Evolutionary conservation across 768 basidiomycete species (phyloP).

Genomic region (Russula sp.): DNA sequence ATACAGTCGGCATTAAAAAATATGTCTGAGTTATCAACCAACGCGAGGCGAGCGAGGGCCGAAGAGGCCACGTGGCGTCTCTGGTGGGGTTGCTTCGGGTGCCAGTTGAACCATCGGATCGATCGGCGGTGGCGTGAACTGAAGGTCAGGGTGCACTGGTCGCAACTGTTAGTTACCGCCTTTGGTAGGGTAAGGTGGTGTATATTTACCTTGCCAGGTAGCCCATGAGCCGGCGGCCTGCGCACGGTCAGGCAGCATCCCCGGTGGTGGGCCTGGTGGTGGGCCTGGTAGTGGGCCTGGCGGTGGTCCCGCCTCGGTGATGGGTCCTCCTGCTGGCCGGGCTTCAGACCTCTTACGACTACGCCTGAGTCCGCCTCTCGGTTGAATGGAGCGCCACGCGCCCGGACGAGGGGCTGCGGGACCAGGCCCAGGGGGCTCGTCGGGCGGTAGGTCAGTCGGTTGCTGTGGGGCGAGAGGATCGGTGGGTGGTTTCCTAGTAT

Average conservation of each 20-base stretch:
- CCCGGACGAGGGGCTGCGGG: conserved; percentile 25
- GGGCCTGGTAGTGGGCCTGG: conserved; percentile 1
- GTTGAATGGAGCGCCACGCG: conserved; percentile 25
- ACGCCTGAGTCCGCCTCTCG: conserved; percentile 20
- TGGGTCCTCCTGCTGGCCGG: conserved; percentile 16
- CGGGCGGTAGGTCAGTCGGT: conserved; percentile 23
- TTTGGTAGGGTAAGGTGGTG: background rate
- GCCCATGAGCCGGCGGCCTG: conserved; percentile 34
- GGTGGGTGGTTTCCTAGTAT: conserved; percentile 35
- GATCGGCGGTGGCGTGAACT: conserved; percentile 55
- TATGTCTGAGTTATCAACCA: background rate
- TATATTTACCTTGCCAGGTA: conserved; percentile 39
- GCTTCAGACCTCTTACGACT: conserved; percentile 19
- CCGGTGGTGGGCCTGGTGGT: background rate
- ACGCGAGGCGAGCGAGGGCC: conserved; percentile 65
- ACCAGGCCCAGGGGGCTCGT: conserved; percentile 25
- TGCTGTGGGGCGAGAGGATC: conserved; percentile 28
- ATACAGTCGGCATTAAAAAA: background rate
- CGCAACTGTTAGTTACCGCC: conserved; percentile 1
- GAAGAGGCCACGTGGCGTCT: conserved; percentile 49
- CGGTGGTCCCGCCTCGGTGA: conserved; percentile 4
- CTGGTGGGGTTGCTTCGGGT: conserved; percentile 48
- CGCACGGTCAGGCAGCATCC: conserved; percentile 22
- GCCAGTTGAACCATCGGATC: conserved; percentile 52
- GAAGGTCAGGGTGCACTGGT: conserved; percentile 51